Base-by-base conservation (phyloP, 495 filamentous ascomycete species). In the Zalerion maritima region DNA sequence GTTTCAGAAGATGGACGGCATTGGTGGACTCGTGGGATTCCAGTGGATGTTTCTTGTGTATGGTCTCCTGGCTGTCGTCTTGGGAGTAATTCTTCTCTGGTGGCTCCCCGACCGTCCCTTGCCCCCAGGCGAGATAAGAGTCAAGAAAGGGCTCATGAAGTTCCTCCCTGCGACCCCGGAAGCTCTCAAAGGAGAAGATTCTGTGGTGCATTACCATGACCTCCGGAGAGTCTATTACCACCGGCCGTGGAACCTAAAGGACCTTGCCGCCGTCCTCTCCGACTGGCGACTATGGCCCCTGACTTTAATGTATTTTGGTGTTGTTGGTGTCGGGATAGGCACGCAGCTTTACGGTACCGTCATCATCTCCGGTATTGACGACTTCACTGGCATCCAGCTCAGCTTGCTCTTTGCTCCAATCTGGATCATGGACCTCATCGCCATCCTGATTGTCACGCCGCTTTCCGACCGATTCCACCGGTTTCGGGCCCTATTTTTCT, bases 11-110 rank as follows among this genome's bases (percentile, higher is more conserved):
- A 87, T 94, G 77, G 81, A 94, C 43, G 81, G 81, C 6, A 43
- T 57, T 2, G 62, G 66, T 9, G 84, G 85, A 6, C 60, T 86
- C 4, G 77, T 81, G 3, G 85, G 85, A 9, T 93, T 84, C 47
- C 76, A 81, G 37, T 94, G 85, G 85, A 92, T 94, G 85, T 92
- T 94, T 47, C 67, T 94, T 14, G 52, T 94, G 20, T 93, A 84
- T 36, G 85, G 85, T 5, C 52, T 93, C 6, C 61, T 83, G 27
- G 78, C 69, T 3, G 62, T 84, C 8, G 41, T 75, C 9, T 60
- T 83, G 8, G 82, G 83, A 9, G 54, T 89, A 35, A 43, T 50
- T 16, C 58, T 92, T 21, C 64, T 94, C 2, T 92, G 80, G 77
- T 94, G 84, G 85, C 55, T 94, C 14, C 84, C 84, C 2, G 85